Conservation (phyloP, 2,329 filamentous ascomycete genomes). For the Penicillium aurantiogriseum region DNA sequence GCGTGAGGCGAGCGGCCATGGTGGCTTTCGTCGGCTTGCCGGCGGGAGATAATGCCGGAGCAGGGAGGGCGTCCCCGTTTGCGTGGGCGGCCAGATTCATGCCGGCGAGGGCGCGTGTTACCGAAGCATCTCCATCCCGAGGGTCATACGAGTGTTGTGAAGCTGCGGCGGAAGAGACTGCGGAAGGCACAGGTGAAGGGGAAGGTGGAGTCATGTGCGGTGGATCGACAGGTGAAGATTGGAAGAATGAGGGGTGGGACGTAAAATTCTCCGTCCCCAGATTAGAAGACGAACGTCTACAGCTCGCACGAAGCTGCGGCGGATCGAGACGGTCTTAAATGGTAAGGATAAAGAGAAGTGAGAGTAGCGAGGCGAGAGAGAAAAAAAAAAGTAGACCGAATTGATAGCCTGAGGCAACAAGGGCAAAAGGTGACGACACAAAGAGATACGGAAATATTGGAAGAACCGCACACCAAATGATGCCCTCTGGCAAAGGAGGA, state of each 20-base stretch:
- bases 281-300: slow-evolving; percentile 8
- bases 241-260: slow-evolving; percentile 10
- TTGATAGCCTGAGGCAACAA: slow-evolving; percentile 21
- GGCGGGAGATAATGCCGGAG: slow-evolving; percentile 24
- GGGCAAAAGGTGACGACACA: slow-evolving; percentile 16
- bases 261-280: slow-evolving; percentile 25
- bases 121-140: slow-evolving; percentile 40
- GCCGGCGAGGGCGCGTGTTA: slow-evolving; percentile 47
- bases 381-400: slow-evolving; percentile 13
- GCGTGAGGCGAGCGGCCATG: slow-evolving; percentile 47
- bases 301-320: slow-evolving; percentile 2
- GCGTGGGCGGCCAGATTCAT: slow-evolving; percentile 38
- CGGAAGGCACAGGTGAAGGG: slow-evolving; percentile 45
- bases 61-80: slow-evolving; percentile 37
- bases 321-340: slow-evolving; percentile 1
- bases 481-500: not conserved
- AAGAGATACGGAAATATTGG: not conserved
- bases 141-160: slow-evolving; percentile 42
- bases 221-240: slow-evolving; percentile 22
- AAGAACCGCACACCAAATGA: slow-evolving; percentile 4
- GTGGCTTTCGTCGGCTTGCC: slow-evolving; percentile 40
- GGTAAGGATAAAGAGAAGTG: slow-evolving; percentile 7
- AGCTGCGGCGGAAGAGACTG: slow-evolving; percentile 43
- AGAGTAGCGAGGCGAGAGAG: slow-evolving; percentile 8
- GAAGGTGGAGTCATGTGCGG: slow-evolving; percentile 45